Conservation (phyloP, 1,284 basidiomycete species). For the Ceratobasidium sp. region DNA sequence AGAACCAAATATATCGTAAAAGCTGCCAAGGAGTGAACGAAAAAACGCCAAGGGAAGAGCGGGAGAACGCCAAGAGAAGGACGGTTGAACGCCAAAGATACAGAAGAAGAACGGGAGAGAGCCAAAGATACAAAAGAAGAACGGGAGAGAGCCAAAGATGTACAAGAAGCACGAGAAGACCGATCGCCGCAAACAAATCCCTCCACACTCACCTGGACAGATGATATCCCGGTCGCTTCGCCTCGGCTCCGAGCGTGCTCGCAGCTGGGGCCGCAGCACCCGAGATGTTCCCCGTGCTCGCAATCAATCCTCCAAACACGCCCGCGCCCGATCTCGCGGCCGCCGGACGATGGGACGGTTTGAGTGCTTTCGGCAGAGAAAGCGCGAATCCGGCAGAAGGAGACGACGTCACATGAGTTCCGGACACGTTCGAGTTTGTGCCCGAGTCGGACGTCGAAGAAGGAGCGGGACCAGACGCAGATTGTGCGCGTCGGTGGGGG, state of each 20-base stretch:
- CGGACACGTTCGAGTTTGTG: not conserved
- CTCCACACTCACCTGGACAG: constrained; percentile 60
- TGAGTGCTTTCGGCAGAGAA: not conserved
- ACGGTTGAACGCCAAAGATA: constrained; percentile 28
- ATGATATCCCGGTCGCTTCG: constrained; percentile 72
- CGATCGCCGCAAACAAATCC: not conserved
- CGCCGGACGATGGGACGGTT: constrained; percentile 52
- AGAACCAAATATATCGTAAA: not conserved
- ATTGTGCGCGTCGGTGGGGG: constrained; percentile 39
- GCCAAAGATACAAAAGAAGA: no score
- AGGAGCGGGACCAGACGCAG: constrained; percentile 33
- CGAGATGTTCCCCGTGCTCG: constrained; percentile 69
- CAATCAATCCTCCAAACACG: constrained; percentile 76
- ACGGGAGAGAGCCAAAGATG: no score
- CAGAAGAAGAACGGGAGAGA: constrained; percentile 46
- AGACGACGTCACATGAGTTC: not conserved
- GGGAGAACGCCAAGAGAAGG: no score
- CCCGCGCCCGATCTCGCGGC: constrained; percentile 65
- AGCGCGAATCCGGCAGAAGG: constrained; percentile 9
- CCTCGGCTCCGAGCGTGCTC: constrained; percentile 66
- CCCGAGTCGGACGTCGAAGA: constrained; percentile 4
- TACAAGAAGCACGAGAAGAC: no score
- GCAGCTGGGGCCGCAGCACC: constrained; percentile 65
- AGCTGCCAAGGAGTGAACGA: constrained; percentile 37
- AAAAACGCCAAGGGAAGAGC: constrained; percentile 29